Evolutionary conservation across 768 basidiomycete species (phyloP).

Genomic region (Pleurotus platypus): DNA sequence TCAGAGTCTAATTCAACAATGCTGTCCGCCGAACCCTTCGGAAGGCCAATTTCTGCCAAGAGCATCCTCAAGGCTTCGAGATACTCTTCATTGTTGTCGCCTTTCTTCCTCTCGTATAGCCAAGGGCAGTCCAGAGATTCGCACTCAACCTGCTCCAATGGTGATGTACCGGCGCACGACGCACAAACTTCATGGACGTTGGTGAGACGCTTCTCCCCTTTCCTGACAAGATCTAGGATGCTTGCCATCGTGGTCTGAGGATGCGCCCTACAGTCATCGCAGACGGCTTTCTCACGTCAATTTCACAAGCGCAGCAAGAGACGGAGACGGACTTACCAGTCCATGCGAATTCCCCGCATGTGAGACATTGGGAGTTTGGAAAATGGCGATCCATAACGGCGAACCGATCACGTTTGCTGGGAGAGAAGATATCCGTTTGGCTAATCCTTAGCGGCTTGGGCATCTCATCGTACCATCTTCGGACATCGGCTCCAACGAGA

Average conservation of each 20-base stretch:
- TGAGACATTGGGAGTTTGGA: constrained; percentile 61
- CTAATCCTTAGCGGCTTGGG: constrained; percentile 40
- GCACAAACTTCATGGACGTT: constrained; percentile 69
- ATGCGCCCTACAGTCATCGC: constrained; percentile 51
- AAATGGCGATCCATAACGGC: constrained; percentile 75
- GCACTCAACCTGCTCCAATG: constrained; percentile 63
- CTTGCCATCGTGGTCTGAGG: constrained; percentile 53
- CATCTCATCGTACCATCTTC: constrained; percentile 86
- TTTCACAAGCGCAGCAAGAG: neutral
- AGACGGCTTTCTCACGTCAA: constrained; percentile 46
- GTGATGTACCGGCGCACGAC: constrained; percentile 58
- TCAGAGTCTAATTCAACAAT: constrained; percentile 13
- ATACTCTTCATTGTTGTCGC: constrained; percentile 39
- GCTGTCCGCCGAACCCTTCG: constrained; percentile 9
- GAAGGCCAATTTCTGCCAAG: constrained; percentile 27
- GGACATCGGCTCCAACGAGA: constrained; percentile 84
- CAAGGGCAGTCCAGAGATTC: constrained; percentile 86
- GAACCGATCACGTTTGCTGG: constrained; percentile 25
- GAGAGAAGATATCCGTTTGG: constrained; percentile 30
- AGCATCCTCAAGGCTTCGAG: constrained; percentile 29
- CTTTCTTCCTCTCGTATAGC: constrained; percentile 68
- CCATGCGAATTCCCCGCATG: constrained; percentile 55
- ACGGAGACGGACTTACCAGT: constrained; percentile 37
- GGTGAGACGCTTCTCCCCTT: constrained; percentile 50
- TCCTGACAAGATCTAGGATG: constrained; percentile 51